Base-by-base conservation (phyloP, 2,329 filamentous ascomycete species). In the Fusarium veterinarium region DNA sequence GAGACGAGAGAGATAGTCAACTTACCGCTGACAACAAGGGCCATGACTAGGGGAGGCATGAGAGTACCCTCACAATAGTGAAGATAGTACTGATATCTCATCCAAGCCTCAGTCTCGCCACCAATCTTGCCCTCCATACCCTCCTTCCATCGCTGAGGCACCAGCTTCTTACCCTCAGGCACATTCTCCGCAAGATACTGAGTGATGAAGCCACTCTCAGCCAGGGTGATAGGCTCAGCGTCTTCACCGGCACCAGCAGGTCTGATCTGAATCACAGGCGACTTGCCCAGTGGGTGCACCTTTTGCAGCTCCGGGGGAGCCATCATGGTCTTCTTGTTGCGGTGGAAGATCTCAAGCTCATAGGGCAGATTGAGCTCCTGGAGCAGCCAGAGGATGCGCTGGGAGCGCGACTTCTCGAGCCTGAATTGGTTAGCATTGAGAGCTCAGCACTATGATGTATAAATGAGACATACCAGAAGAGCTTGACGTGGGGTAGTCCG, bases 51-150 rank as follows among this genome's bases (percentile, higher is more conserved):
- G 52, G 90, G 84, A 1, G 90, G 88, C 91, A 97, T 96, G 69
- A 98, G 83, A 68, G 89, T 93, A 16, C 95, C 95, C 83, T 98
- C 95, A 9, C 90, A 87, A 81, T 95, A 98, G 80, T 97, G 92
- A 86, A 97, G 89, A 74, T 90, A 90, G 79, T 94, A 93, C 78
- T 87, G 85, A 79, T 86, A 90, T 55, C 89, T 84, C 80, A 90
- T 79, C 84, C 86, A 91, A 66, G 84, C 85, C 77, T 91, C 87
- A 35, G 88, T 90, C 83, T 91, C 89, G 30, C 89, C 89, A 20
- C 87, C 87, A 16, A 89, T 71, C 75, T 86, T 84, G 58, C 85
- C 85, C 78, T 91, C 88, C 77, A 86, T 84, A n/a, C 89, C 89
- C 2, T 87, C 85, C 76, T 84, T 86, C 85, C 87, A 91, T 67